These are phyloP conservation scores for Xylaria sp. DNA, from an alignment of 2,329 filamentous ascomycete species.

Conservation along the genomic window DNA sequence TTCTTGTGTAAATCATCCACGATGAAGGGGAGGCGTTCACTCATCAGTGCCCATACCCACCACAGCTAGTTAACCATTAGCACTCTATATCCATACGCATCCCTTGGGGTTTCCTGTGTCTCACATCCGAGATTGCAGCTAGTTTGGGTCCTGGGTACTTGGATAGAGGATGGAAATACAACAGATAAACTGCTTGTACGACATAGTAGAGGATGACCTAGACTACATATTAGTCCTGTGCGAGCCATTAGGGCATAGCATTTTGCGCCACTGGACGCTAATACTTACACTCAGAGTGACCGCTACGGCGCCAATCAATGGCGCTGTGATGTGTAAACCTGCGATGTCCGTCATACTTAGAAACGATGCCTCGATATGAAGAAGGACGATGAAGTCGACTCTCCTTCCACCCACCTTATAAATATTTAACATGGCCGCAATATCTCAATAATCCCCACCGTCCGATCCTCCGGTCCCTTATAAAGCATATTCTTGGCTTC, in stretches of 20 bases:
- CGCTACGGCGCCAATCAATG: constrained; percentile 20
- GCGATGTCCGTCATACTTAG: constrained; percentile 24
- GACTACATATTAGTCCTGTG: constrained; percentile 4
- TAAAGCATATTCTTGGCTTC: background rate
- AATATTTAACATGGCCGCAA: background rate
- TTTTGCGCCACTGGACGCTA: background rate
- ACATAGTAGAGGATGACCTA: constrained; percentile 28
- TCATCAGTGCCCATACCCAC: constrained; percentile 31
- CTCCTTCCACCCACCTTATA: background rate
- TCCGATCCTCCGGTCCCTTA: background rate
- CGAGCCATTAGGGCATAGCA: background rate
- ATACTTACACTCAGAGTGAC: constrained; percentile 23
- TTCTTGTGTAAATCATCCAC: constrained; percentile 36
- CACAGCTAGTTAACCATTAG: constrained; percentile 34
- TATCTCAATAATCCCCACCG: background rate
- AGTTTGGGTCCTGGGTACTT: constrained; percentile 42
- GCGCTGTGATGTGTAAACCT: constrained; percentile 10
- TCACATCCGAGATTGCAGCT: constrained; percentile 38
- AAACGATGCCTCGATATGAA: background rate
- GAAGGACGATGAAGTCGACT: background rate
- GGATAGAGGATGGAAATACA: constrained; percentile 39
- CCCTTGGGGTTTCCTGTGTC: background rate
- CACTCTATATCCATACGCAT: background rate
- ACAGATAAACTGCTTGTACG: constrained; percentile 21
- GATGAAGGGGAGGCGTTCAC: constrained; percentile 32